phyloP scores from a whole-genome alignment of 2,329 filamentous ascomycete species.

The Mollisia scopiformis region DNA sequence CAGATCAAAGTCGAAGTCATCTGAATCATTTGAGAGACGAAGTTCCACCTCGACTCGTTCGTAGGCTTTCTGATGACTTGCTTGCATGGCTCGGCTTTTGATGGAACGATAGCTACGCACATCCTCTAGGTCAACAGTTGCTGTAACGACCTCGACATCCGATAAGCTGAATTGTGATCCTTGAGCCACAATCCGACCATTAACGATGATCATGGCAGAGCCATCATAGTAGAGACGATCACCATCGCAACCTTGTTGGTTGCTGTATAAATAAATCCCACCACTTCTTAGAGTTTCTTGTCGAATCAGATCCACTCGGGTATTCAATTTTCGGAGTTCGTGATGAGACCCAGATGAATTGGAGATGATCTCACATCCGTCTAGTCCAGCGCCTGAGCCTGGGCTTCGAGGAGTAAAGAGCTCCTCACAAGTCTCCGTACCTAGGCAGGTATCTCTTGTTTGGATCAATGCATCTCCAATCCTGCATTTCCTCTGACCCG shows the following conservation, averaged over 20 bases:
- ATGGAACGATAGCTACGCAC: background rate
- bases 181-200: conserved; percentile 6
- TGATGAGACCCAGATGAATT: conserved; percentile 4
- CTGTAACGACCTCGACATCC: background rate
- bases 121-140: conserved; percentile 6
- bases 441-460: background rate
- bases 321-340: background rate
- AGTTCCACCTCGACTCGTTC: no score
- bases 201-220: conserved; percentile 2
- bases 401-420: background rate
- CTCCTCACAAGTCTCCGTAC: conserved; percentile 3
- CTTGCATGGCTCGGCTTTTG: conserved; percentile 1
- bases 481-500: background rate
- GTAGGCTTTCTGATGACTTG: conserved; percentile 5
- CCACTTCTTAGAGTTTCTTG: background rate
- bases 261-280: conserved; percentile 5
- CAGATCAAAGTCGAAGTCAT: background rate
- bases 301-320: conserved; percentile 1
- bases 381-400: background rate
- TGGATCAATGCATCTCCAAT: background rate
- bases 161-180: background rate
- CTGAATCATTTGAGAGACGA: background rate
- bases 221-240: conserved; percentile 8
- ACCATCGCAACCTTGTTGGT: conserved; percentile 9
- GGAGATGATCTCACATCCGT: conserved; percentile 1